Base-by-base conservation (phyloP, 345 rosid species). In the Viola odorata region DNA sequence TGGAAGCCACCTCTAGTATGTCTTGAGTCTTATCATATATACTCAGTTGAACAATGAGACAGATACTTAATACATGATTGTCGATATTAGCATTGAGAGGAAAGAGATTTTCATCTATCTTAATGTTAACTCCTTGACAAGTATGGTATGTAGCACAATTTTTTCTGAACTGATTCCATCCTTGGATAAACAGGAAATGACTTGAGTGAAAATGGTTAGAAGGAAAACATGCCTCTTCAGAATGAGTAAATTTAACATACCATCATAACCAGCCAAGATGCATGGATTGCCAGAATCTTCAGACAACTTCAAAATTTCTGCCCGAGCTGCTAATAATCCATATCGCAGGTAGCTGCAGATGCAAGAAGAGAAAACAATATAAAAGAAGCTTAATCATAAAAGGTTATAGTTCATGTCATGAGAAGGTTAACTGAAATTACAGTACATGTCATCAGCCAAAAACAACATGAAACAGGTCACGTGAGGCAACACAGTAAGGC, bases 271-370 rank as follows among this genome's bases (percentile, higher is more conserved):
- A 66, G 71, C 75, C 77, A 82, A 73, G 70, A 88, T 78, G 77
- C 99, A 94, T 47, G 96, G 96, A 75, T 82, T 90, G 64, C 72
- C 76, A 68, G 88, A 69, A 48, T 69, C 94, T 59, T 75, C 88
- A 50, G 89, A 86, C 38, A 52, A 72, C 77, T 82, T 85, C 77
- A 94, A 69, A 66, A 94, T 88, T 74, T 90, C 96, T 7, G 90
- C 99, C 75, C 99, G 85, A 74, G 96, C 99, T 13, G 99, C 99
- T 64, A 94, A 69, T 76, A 94, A 77, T 52, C 99, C 99, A 76
- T 88, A 94, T 75, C 58, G 91, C 87, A 94, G 75, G 76, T 94
- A 94, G 76, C 99, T 92, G 84, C 61, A 66, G 1, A 62, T 50
- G 72, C 64, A 68, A 77, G 37, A 57, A 49, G 56, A 62, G 52